These are phyloP conservation scores for Scedosporium dehoogii DNA, from an alignment of 2,329 filamentous ascomycete species.

Conservation along the genomic window DNA sequence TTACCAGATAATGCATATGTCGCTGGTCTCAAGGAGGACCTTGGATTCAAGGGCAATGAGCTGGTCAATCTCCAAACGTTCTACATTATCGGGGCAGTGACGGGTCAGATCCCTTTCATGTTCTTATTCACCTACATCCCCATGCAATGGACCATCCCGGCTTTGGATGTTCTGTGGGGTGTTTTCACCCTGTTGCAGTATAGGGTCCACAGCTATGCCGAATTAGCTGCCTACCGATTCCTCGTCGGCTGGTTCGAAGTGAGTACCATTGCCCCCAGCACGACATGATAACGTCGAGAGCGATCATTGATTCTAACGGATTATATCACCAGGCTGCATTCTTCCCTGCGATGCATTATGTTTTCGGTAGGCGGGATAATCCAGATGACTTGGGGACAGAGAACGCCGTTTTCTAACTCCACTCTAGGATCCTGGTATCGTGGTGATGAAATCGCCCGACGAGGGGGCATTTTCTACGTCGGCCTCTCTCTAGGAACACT, in stretches of 20 bases:
- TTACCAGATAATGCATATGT: slow-evolving; percentile 38
- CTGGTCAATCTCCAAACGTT: slow-evolving; percentile 45
- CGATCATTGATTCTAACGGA: neutral
- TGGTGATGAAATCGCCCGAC: slow-evolving; percentile 33
- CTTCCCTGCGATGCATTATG: slow-evolving; percentile 29
- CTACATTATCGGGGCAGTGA: slow-evolving; percentile 33
- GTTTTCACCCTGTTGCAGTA: slow-evolving; percentile 47
- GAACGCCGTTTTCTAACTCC: neutral
- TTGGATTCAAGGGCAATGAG: slow-evolving; percentile 40
- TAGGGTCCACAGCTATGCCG: slow-evolving; percentile 34
- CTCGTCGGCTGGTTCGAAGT: slow-evolving; percentile 42
- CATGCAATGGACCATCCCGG: slow-evolving; percentile 40
- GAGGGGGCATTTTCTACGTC: slow-evolving; percentile 40
- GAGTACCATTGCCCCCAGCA: neutral
- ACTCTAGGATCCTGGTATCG: slow-evolving; percentile 38
- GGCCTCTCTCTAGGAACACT: slow-evolving; percentile 40
- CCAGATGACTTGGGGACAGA: neutral
- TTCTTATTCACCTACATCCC: slow-evolving; percentile 36
- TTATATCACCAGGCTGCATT: slow-evolving; percentile 19
- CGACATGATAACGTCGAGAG: neutral
- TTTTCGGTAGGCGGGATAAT: slow-evolving; percentile 16
- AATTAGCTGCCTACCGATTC: slow-evolving; percentile 43
- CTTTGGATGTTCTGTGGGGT: slow-evolving; percentile 43
- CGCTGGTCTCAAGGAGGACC: slow-evolving; percentile 40
- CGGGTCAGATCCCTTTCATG: slow-evolving; percentile 40